Base-by-base conservation (phyloP, 75 land plant genomes). In the Adiantum capillusveneris region DNA sequence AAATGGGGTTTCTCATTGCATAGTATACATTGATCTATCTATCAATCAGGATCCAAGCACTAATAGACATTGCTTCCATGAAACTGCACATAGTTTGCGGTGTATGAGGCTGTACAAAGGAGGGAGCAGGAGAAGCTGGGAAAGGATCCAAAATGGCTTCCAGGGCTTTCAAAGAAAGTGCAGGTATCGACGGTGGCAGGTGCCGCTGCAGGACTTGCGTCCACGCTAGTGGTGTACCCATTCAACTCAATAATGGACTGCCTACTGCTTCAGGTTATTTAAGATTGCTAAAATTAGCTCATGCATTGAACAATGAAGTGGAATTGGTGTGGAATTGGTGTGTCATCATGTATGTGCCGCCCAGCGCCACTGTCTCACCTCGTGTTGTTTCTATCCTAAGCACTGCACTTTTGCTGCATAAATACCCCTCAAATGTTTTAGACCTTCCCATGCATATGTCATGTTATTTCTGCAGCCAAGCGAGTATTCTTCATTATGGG, bases 91-190 rank as follows among this genome's bases (percentile, higher is more conserved):
- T 60, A 71, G 75, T 75, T 75, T 57, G 28, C 58, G 7, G 64
- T 68, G 12, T 75, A 28, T 36, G 77, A 75, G 49, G 67, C 75
- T 11, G 75, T 75, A 6, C 70, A 75, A 46, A 64, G 75, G n/a
- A 56, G 45, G 17, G 63, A 75, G 49, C 45, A 70, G 62, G 42
- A 25, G 44, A 54, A 55, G 41, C 39, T 54, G 13, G 55, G 49
- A 31, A 52, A 58, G 42, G 75, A 75, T 51, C 63, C 67, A 17
- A 64, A 70, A 42, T 56, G 75, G 62, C 34, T 75, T n/a, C 77
- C 77, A 17, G 34, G 25, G 1, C 18, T 70, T 14, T 74, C 77
- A 7, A 46, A 68, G 12, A 16, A 28, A 11, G 50, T 70, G 26
- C 59, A 67, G 1, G n/a, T 75, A 14, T 54, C 68, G 17, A 64